Base-by-base conservation (phyloP, 2,329 filamentous ascomycete genomes). In the Monosporascus sp. region DNA sequence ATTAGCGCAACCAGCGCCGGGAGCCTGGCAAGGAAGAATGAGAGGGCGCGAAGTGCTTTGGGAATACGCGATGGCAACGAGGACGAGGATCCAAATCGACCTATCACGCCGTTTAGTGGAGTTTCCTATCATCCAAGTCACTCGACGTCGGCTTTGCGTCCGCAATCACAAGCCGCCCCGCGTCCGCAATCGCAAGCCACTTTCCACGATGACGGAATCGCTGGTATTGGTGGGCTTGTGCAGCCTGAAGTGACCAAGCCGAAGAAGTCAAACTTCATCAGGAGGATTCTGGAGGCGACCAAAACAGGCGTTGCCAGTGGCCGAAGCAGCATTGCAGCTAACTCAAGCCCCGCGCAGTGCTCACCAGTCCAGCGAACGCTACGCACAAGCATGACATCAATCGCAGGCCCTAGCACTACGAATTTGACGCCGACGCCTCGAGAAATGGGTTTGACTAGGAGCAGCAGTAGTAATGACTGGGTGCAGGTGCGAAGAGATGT, bases 401-500 rank as follows among this genome's bases (percentile, higher is more conserved):
- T 88, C 48, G 73, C 80, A 40, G 80, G 68, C 9, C 69, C 72
- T 57, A 71, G 71, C 43, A 70, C 61, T 45, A 59, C 66, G 11
- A 67, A 67, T 26, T 61, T 70, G 53, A 71, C 66, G 52, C 75
- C 76, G 46, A 82, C 80, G 5, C 81, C 84, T 16, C 80, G 82
- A 52, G 91, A 95, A 19, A 88, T 88, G 80, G 90, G 88, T 2
- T 70, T 88, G 7, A 80, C 76, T 37, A 62, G 74, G n/a, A 75
- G 74, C 16, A 81, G 76, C 38, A 62, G 74, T 20, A 75, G 74
- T 11, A 81, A 89, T 16, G 93, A 97, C 68, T 99, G 94, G 92
- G 91, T 99, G n/a, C 92, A 97, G 69, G 91, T 97, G 22, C 87
- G 94, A 37, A 85, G 94, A 46, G 95, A 99, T 71, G 88, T 99